Conservation (phyloP, 352 stramenopile species). For the Plasmopara halstedii region DNA sequence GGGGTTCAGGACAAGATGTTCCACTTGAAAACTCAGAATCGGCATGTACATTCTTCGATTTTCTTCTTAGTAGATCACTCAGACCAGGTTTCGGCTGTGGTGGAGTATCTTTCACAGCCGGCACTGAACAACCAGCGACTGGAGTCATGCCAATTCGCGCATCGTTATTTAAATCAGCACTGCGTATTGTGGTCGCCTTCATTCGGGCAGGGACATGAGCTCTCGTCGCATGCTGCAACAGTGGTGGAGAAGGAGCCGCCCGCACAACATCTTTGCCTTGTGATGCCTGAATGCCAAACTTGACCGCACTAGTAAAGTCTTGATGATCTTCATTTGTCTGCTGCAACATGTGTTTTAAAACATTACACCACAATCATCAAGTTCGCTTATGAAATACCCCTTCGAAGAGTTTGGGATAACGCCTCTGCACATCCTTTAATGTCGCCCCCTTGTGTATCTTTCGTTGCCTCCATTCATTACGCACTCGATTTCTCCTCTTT, state of each 20-base stretch:
- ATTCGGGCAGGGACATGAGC: not conserved
- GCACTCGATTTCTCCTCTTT: slow-evolving; percentile 28
- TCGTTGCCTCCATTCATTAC: slow-evolving; percentile 26
- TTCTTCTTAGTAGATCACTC: slow-evolving; percentile 36
- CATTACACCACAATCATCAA: not conserved
- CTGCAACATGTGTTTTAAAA: not conserved
- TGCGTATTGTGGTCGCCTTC: slow-evolving; percentile 1
- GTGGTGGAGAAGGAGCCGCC: not conserved
- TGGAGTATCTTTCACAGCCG: slow-evolving; percentile 3
- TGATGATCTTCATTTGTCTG: not conserved
- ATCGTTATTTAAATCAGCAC: slow-evolving; percentile 11
- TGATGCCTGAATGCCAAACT: too few species aligned
- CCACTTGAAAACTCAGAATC: slow-evolving; percentile 15
- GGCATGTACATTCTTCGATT: slow-evolving; percentile 13
- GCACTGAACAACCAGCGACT: slow-evolving; percentile 5
- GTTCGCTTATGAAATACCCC: slow-evolving; percentile 11
- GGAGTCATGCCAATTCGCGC: slow-evolving; percentile 10
- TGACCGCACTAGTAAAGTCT: too few species aligned
- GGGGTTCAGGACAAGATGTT: slow-evolving; percentile 5
- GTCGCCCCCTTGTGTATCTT: slow-evolving; percentile 23
- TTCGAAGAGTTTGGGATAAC: slow-evolving; percentile 39
- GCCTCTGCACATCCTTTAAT: slow-evolving; percentile 28
- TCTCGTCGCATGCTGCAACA: not conserved
- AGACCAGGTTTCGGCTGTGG: slow-evolving; percentile 15
- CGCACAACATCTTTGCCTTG: not conserved